Percentiles rank a stretch among this genome's conserved stretches.
Conservation (phyloP, 768 basidiomycete species). For the Mrakia gelida region DNA sequence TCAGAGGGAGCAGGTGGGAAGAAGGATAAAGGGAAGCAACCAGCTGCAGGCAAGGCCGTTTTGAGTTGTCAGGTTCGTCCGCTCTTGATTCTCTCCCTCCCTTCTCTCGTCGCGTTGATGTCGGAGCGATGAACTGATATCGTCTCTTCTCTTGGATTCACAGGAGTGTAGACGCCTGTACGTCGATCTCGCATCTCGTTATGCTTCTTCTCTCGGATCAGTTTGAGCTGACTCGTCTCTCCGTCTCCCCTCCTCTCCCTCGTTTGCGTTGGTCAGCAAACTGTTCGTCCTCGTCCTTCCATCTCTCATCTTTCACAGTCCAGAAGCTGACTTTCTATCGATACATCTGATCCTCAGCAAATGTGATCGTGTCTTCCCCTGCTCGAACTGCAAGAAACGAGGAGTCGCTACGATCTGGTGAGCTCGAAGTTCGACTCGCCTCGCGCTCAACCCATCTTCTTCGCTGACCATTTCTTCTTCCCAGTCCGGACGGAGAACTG, state of each 20-base stretch:
- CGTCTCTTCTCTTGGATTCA: not conserved
- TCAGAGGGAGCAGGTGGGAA: not conserved
- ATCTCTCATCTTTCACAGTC: no score
- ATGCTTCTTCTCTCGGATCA: not conserved
- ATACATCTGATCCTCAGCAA: not conserved
- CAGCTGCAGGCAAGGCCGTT: not conserved
- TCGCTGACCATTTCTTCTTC: not conserved
- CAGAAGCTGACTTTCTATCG: not conserved
- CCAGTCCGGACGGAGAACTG: conserved; percentile 28
- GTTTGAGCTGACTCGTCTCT: not conserved
- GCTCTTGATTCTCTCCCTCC: not conserved
- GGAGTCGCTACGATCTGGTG: conserved; percentile 25
- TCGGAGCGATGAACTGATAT: not conserved
- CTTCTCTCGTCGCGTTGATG: not conserved
- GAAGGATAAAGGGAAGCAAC: not conserved
- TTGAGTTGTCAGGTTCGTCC: not conserved
- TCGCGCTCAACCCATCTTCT: not conserved
- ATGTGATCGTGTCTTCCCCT: conserved; percentile 20
- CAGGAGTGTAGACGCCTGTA: not conserved
- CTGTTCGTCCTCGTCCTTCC: no score
- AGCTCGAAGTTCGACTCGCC: not conserved
- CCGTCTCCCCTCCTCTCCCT: no score
- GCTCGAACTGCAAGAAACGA: conserved; percentile 23
- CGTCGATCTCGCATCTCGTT: not conserved
- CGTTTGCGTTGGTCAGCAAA: no score